These are phyloP conservation scores for Saccharomycopsis crataegensis DNA, from an alignment of 1,139 yeast genomes.

Conservation along the genomic window DNA sequence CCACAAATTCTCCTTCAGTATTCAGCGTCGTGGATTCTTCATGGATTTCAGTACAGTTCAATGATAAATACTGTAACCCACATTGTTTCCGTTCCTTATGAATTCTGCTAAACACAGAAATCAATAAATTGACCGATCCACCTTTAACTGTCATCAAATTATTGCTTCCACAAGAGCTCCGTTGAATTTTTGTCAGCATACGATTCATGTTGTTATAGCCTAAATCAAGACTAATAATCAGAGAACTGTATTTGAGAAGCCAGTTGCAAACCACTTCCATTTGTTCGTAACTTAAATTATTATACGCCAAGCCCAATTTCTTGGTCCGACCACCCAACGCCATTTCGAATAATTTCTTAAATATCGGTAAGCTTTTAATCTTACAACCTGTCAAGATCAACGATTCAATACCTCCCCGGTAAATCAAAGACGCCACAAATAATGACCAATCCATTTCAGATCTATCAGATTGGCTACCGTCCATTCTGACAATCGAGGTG, in stretches of 20 bases:
- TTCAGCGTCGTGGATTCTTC: conserved; percentile 23
- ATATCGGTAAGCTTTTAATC: conserved; percentile 46
- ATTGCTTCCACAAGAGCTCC: not conserved
- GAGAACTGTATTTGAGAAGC: conserved; percentile 11
- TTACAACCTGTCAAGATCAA: conserved; percentile 67
- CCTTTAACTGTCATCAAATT: not conserved
- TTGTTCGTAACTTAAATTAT: conserved; percentile 43
- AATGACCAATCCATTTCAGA: conserved; percentile 74
- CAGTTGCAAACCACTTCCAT: conserved; percentile 12
- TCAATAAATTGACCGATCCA: conserved; percentile 33
- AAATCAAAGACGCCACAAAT: conserved; percentile 58
- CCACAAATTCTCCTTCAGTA: not conserved
- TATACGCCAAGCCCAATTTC: conserved; percentile 64
- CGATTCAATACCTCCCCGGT: conserved; percentile 68
- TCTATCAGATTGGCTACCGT: conserved; percentile 48
- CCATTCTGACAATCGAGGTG: conserved; percentile 41
- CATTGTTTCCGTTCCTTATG: conserved; percentile 25
- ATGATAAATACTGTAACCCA: conserved; percentile 37
- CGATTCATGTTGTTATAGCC: conserved; percentile 58
- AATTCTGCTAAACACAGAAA: conserved; percentile 22
- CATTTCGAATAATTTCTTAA: conserved; percentile 48
- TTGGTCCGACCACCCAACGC: conserved; percentile 46
- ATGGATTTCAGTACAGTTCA: conserved; percentile 33
- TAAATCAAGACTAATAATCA: conserved; percentile 49
- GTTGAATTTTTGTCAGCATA: no score